Conservation (phyloP, 345 rosid species). For the Heritiera littoralis region DNA sequence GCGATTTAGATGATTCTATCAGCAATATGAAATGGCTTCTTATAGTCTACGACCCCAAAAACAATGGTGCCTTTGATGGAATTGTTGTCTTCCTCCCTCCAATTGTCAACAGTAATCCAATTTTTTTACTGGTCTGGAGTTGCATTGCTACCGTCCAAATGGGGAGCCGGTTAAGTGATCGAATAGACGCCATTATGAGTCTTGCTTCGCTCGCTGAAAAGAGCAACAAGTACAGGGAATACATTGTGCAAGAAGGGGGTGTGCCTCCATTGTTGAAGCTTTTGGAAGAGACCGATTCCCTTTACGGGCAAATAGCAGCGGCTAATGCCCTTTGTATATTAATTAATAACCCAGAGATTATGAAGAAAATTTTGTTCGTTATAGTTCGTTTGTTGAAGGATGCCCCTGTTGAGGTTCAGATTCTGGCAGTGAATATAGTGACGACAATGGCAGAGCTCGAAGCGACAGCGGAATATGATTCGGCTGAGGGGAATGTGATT, state of each 20-base stretch:
- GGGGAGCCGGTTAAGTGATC: conserved; percentile 44
- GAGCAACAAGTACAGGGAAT: conserved; percentile 67
- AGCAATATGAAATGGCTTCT: conserved; percentile 76
- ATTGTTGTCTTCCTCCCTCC: conserved; percentile 66
- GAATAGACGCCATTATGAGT: conserved; percentile 67
- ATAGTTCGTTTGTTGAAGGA: conserved; percentile 61
- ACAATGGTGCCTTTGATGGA: conserved; percentile 43
- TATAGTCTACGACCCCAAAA: conserved; percentile 45
- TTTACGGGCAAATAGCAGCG: conserved; percentile 61
- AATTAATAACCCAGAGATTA: conserved; percentile 58
- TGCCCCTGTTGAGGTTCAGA: conserved; percentile 63
- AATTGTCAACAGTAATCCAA: conserved; percentile 68
- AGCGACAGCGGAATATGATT: conserved; percentile 57
- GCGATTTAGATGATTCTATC: conserved; percentile 59
- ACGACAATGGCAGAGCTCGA: conserved; percentile 44
- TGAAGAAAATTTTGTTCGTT: conserved; percentile 40
- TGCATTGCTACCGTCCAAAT: conserved; percentile 51
- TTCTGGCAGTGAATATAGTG: background rate
- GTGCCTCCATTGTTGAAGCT: conserved; percentile 57
- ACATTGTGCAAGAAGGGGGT: conserved; percentile 76
- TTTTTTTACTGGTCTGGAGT: conserved; percentile 80
- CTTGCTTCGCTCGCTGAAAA: conserved; percentile 61
- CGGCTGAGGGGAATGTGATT: conserved; percentile 65
- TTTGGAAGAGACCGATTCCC: conserved; percentile 45
- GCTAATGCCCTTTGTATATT: conserved; percentile 38